Evolutionary conservation across 805 yeast genomes (phyloP).

Genomic region (Hanseniaspora singularis): DNA sequence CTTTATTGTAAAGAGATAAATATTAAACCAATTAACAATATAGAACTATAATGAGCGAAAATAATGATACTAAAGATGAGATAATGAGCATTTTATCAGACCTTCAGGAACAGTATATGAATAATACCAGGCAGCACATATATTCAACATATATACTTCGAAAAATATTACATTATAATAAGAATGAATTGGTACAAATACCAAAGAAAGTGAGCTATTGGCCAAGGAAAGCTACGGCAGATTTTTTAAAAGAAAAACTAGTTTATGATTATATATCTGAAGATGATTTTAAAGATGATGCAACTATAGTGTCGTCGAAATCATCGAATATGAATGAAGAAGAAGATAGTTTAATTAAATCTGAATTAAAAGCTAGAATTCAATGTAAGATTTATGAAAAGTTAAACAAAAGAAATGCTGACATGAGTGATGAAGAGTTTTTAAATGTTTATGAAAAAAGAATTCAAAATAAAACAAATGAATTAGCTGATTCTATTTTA

Average conservation of each 20-base stretch:
- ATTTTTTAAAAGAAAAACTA: conserved; percentile 1
- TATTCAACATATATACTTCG: conserved; percentile 3
- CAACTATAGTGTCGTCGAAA: no score
- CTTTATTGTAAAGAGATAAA: no score
- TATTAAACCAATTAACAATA: no score
- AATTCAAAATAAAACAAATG: neutral
- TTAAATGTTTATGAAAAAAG: neutral
- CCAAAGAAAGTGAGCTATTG: conserved; percentile 11
- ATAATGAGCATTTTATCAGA: neutral
- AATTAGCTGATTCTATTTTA: neutral
- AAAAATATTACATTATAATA: conserved; percentile 4
- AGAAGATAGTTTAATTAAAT: neutral
- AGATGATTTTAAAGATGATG: neutral
- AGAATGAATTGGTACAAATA: neutral
- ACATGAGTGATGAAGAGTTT: conserved; percentile 1
- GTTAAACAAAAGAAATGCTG: neutral
- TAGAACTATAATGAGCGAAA: no score
- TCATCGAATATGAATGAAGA: neutral
- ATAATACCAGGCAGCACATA: conserved; percentile 11
- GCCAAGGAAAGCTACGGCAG: conserved; percentile 13
- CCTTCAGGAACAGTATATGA: conserved; percentile 5
- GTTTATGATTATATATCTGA: conserved; percentile 6
- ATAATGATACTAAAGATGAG: no score
- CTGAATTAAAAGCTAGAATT: neutral
- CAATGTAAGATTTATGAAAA: conserved; percentile 1